phyloP scores from a whole-genome alignment of 2,329 filamentous ascomycete genomes.

The Xylaria sp. region DNA sequence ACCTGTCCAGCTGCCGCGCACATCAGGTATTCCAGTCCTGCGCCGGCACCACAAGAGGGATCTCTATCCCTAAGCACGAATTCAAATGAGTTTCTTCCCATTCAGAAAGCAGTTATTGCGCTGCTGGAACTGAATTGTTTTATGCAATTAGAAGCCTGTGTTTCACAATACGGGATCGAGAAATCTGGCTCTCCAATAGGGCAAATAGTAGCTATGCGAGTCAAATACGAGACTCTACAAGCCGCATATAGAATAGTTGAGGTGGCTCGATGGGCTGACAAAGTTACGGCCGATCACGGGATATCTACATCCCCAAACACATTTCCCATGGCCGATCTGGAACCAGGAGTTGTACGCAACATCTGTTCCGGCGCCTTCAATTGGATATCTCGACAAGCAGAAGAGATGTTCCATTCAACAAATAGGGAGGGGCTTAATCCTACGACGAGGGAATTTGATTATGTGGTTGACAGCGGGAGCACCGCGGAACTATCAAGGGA shows the following conservation, averaged over 20 bases:
- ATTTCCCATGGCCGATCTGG: slow-evolving; percentile 25
- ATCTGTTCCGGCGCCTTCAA: slow-evolving; percentile 27
- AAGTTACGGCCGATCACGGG: background rate
- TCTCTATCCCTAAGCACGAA: background rate
- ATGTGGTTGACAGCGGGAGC: background rate
- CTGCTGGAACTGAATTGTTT: slow-evolving; percentile 29
- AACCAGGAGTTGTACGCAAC: slow-evolving; percentile 31
- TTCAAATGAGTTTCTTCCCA: slow-evolving; percentile 9
- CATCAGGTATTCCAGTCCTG: background rate
- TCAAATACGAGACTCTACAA: slow-evolving; percentile 32
- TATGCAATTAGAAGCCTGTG: slow-evolving; percentile 32
- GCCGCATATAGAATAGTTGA: slow-evolving; percentile 28
- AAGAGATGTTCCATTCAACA: slow-evolving; percentile 5
- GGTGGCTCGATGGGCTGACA: slow-evolving; percentile 29
- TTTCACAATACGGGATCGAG: slow-evolving; percentile 32
- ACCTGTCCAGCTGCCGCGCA: slow-evolving; percentile 20
- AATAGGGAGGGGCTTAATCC: background rate
- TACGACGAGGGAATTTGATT: background rate
- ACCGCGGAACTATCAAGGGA: slow-evolving; percentile 2
- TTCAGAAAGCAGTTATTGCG: slow-evolving; percentile 16
- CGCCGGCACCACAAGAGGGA: background rate
- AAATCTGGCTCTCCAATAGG: slow-evolving; percentile 20
- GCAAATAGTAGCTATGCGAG: slow-evolving; percentile 27
- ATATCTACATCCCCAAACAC: background rate
- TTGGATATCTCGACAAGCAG: slow-evolving; percentile 28